Base-by-base conservation (phyloP, 352 stramenopile genomes). In the Globisporangium cystogenes region DNA sequence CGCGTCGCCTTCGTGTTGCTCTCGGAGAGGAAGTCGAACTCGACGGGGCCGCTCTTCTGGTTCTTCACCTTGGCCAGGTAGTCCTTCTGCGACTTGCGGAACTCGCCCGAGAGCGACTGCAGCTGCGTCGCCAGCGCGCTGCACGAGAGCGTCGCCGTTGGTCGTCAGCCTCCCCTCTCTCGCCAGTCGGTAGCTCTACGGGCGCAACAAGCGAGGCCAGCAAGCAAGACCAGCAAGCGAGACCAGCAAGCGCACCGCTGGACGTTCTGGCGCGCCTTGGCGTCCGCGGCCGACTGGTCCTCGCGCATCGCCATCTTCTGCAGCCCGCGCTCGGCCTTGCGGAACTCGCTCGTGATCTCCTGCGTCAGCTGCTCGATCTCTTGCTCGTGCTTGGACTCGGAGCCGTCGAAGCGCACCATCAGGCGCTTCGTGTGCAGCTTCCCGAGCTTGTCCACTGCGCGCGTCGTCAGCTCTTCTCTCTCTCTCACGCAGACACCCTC, bases 1-100 rank as follows among this genome's bases (percentile, higher is more conserved):
- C 79, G 76, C 41, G 73, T 74, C 42, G 68, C 65, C 51, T 84
- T 86, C 50, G 62, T 63, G 29, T 88, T 83, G 47, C 79, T 81
- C 44, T 93, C 80, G 24, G 76, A 82, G 11, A 95, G 55, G 68
- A 98, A 98, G 67, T 97, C 78, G 56, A 89, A 90, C 64, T 97
- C 90, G 46, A 83, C 90, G 6, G 87, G 83, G n/a, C 91, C 96
- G 57, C 92, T 86, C 68, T 99, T 99, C 73, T 99, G 96, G 31
- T 93, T 86, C 64, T 98, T 98, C 7, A 99, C 87, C 56, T 94
- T 88, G 21, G 73, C 75, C 21, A 99, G 69, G 61, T 99, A 99
- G 56, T 99, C 97, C 48, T 99, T 98, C 65, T 99, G 97, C 31
- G 88, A 96, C 68, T 97, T 96, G 49, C 97, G 85, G 70, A 99